A percentile compares a stretch with the other conserved stretches of the same genome.
Conservation (phyloP, 345 rosid species). For the Linum trigynum region DNA sequence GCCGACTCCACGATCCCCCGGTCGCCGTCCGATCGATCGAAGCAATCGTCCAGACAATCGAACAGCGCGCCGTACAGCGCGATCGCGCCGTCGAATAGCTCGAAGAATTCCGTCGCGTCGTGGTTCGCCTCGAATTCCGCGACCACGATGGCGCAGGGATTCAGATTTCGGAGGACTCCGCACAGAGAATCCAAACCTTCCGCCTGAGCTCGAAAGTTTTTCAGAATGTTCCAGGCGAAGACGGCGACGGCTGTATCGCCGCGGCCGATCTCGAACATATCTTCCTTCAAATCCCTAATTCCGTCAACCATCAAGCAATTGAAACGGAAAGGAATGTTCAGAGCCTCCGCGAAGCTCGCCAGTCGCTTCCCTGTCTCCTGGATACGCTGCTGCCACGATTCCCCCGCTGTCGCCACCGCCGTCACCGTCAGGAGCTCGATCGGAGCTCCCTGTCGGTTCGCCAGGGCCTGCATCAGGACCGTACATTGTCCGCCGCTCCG, state of each 20-base stretch:
- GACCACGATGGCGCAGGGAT: not conserved
- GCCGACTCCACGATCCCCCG: not conserved
- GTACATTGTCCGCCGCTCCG: slow-evolving; percentile 2
- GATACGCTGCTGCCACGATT: not conserved
- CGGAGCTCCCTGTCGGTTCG: not conserved
- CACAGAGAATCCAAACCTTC: not conserved
- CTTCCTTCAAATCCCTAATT: not conserved
- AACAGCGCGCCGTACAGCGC: not conserved
- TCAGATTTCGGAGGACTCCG: not conserved
- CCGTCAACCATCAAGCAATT: not conserved
- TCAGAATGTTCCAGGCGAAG: not conserved
- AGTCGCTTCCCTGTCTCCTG: not conserved
- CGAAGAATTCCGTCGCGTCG: not conserved
- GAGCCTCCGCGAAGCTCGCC: not conserved
- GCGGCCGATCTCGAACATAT: not conserved
- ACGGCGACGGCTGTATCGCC: not conserved
- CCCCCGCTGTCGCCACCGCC: not conserved
- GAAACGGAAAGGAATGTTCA: not conserved
- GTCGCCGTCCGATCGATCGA: not conserved
- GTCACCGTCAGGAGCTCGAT: slow-evolving; percentile 1
- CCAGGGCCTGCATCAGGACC: slow-evolving; percentile 1
- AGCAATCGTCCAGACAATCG: not conserved
- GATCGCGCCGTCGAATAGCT: not conserved
- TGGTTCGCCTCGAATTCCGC: not conserved
- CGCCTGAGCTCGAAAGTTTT: not conserved